Evolutionary conservation across 208 protist genomes (phyloP).

Genomic region (Acanthamoeba rhysodes): DNA sequence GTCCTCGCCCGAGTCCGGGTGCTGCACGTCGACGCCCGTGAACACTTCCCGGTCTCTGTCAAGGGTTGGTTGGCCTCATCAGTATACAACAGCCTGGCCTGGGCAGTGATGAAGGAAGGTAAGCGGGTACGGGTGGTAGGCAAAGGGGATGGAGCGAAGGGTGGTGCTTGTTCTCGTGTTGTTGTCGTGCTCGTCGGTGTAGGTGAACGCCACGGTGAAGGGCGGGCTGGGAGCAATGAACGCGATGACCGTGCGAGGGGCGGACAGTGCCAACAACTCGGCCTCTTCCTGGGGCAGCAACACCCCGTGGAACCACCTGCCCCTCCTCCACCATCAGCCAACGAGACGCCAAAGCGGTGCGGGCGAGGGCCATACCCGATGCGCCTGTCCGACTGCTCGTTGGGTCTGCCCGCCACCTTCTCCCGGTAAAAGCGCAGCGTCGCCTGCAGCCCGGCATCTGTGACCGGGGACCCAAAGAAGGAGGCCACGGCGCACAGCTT

Average conservation of each 20-base stretch:
- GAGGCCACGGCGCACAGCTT: not conserved
- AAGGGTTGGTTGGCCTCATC: no score
- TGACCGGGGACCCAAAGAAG: constrained; percentile 29
- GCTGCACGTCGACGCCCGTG: not conserved
- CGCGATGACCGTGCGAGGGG: not conserved
- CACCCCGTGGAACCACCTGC: constrained; percentile 28
- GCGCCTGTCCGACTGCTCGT: not conserved
- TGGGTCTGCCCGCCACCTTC: not conserved
- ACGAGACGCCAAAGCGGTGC: not conserved
- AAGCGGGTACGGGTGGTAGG: constrained; percentile 2
- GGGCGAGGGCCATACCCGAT: not conserved
- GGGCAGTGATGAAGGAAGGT: no score
- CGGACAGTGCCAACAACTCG: not conserved
- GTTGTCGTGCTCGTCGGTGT: not conserved
- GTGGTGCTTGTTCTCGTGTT: not conserved
- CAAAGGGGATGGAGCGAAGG: not conserved
- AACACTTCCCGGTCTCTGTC: not conserved
- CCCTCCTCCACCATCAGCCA: no score
- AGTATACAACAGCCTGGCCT: no score
- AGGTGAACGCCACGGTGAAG: constrained; percentile 11
- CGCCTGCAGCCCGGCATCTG: not conserved
- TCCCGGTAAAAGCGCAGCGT: not conserved
- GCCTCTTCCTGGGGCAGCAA: constrained; percentile 12
- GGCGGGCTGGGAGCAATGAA: not conserved
- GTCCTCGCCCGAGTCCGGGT: not conserved